Percentiles rank a stretch among this genome's conserved stretches.
Conservation (phyloP, 2,329 filamentous ascomycete genomes). For the Nothophoma quercina region DNA sequence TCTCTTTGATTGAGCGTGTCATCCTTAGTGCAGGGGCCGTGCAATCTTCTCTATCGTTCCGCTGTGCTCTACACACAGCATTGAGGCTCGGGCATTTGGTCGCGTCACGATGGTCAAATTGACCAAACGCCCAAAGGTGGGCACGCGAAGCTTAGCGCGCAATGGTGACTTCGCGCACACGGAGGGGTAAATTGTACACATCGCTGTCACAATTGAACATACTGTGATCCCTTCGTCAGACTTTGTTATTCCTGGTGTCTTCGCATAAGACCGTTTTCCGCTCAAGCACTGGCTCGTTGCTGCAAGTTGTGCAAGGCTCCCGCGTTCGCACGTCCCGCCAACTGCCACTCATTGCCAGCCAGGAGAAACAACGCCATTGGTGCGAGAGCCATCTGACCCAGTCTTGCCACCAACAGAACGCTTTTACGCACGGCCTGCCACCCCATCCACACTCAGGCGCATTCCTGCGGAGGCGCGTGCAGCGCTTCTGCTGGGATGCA, state of each 20-base stretch:
- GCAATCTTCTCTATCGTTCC: slow-evolving; percentile 50
- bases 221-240: not conserved
- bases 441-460: not conserved
- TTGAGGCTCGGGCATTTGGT: too few relatives aligned
- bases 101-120: too few relatives aligned
- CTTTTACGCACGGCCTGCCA: not conserved
- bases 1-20: slow-evolving; percentile 64
- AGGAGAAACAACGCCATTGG: not conserved
- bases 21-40: slow-evolving; percentile 84
- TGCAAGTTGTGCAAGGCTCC: not conserved
- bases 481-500: not conserved
- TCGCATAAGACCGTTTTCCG: not conserved
- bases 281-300: not conserved
- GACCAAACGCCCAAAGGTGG: slow-evolving; percentile 20
- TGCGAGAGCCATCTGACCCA: not conserved
- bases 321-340: not conserved
- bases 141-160: not conserved
- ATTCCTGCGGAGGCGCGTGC: too few relatives aligned
- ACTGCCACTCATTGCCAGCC: not conserved
- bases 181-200: not conserved
- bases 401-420: not conserved
- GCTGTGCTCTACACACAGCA: too few relatives aligned
- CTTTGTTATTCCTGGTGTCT: not conserved
- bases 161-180: not conserved
- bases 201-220: not conserved